These are phyloP conservation scores for Apiospora kogelbergensis DNA, from an alignment of 2,329 filamentous ascomycete species.

Conservation along the genomic window DNA sequence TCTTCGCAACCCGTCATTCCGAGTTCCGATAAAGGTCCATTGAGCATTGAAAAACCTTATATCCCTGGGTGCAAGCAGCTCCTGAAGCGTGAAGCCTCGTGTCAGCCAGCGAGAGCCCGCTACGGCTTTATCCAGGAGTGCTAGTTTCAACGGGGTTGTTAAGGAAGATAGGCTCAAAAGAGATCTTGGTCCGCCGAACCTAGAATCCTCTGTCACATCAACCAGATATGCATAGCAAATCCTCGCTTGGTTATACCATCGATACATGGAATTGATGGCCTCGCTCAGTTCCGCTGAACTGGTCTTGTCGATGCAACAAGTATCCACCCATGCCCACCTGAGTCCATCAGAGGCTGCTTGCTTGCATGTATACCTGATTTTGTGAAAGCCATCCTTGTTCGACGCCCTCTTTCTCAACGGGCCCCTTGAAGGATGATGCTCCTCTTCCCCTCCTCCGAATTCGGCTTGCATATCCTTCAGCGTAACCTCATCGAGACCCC, in stretches of 20 bases:
- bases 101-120: background rate
- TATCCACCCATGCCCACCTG: background rate
- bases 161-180: too few relatives aligned
- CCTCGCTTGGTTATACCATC: background rate
- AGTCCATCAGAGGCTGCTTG: background rate
- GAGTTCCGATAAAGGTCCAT: background rate
- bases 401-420: background rate
- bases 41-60: background rate
- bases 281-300: background rate
- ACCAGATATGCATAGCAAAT: background rate
- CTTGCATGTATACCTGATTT: background rate
- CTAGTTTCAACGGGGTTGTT: too few relatives aligned
- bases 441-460: background rate
- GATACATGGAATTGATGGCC: slow-evolving; percentile 8
- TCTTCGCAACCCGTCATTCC: fast-evolving
- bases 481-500: background rate
- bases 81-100: slow-evolving; percentile 9
- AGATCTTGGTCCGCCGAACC: too few relatives aligned
- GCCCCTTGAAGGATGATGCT: too few relatives aligned
- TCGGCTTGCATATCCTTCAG: background rate
- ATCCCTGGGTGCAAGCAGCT: background rate
- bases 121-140: background rate
- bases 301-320: slow-evolving; percentile 7
- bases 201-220: slow-evolving; percentile 4
- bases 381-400: background rate